Percentiles rank a stretch among this genome's conserved stretches.
These are phyloP conservation scores for Chenopodium quinoa DNA, from an alignment of 148 eudicot genomes.

Conservation along the genomic window DNA sequence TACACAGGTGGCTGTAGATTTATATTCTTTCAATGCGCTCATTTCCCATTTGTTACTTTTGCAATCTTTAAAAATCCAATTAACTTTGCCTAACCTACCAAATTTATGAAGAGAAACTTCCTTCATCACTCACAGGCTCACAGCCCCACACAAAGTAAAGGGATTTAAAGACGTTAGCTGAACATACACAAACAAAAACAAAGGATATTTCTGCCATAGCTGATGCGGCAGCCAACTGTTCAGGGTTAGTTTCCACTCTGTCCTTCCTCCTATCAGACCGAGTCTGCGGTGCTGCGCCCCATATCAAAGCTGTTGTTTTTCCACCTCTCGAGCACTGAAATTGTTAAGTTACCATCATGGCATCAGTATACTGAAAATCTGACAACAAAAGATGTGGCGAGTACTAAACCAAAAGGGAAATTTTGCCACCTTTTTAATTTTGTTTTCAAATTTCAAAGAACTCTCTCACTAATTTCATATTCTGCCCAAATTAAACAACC, in stretches of 20 bases:
- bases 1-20: neutral
- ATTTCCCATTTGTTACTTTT: too few relatives aligned
- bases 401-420: neutral
- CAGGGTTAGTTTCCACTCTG: conserved; percentile 98
- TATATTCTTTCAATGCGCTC: neutral
- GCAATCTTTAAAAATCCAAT: neutral
- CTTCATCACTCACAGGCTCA: neutral
- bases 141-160: conserved; percentile 1
- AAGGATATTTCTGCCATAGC: conserved; percentile 97
- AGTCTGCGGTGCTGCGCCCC: conserved; percentile 97
- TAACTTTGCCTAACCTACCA: neutral
- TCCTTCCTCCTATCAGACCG: conserved; percentile 94
- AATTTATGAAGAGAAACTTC: neutral
- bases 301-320: conserved; percentile 71
- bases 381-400: neutral
- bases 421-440: neutral
- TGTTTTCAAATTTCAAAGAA: too few relatives aligned
- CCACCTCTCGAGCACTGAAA: conserved; percentile 71
- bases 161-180: neutral
- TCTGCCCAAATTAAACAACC: neutral
- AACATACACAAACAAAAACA: conserved; percentile 24
- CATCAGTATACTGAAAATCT: neutral
- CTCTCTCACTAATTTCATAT: neutral
- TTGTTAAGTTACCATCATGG: conserved; percentile 11
- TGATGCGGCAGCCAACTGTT: conserved; percentile 97